These are phyloP conservation scores for Corynascus novoguineensis DNA, from an alignment of 495 filamentous ascomycete species.

Conservation along the genomic window DNA sequence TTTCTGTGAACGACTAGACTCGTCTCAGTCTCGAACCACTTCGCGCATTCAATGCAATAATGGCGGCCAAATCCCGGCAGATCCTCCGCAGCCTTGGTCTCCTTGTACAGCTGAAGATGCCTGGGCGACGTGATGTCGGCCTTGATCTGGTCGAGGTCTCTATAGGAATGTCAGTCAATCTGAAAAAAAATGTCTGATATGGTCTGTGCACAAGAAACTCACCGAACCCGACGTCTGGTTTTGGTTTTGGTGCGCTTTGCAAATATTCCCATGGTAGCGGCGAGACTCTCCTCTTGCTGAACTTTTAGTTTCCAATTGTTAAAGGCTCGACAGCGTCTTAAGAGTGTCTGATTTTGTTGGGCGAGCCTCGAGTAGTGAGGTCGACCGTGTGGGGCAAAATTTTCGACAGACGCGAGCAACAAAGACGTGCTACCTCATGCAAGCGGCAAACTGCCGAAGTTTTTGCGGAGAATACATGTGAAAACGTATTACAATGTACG, in stretches of 20 bases:
- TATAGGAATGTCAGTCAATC: conserved; percentile 30
- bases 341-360: background rate
- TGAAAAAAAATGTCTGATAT: background rate
- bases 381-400: conserved; percentile 1
- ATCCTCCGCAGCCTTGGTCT: conserved; percentile 75
- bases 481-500: too few species aligned
- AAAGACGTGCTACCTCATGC: too few species aligned
- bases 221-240: conserved; percentile 52
- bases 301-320: background rate
- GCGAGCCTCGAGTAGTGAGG: background rate
- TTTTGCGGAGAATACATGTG: background rate
- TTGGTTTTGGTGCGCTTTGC: conserved; percentile 55
- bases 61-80: conserved; percentile 74
- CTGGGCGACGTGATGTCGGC: conserved; percentile 68
- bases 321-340: background rate
- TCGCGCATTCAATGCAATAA: conserved; percentile 92
- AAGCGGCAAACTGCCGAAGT: background rate
- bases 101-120: conserved; percentile 72
- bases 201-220: conserved; percentile 7
- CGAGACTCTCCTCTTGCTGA: background rate
- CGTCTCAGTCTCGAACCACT: conserved; percentile 87
- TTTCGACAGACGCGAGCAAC: background rate
- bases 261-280: conserved; percentile 41
- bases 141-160: conserved; percentile 85
- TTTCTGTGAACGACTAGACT: conserved; percentile 70